phyloP scores from a whole-genome alignment of 257 asterid genomes.

The Solanum clarkiae region DNA sequence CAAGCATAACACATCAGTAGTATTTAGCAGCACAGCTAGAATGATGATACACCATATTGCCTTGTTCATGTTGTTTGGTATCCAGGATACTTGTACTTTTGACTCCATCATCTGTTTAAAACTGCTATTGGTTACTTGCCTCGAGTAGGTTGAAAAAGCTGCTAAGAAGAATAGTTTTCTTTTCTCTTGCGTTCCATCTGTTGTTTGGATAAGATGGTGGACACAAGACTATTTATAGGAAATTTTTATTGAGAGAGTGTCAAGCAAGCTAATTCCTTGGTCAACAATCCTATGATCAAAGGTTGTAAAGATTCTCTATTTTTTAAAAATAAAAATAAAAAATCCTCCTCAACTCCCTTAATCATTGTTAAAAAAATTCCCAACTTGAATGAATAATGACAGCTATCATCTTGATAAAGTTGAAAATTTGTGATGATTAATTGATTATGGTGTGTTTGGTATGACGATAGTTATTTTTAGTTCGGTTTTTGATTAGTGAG shows the following conservation, averaged over 20 bases:
- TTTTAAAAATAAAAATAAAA: not conserved
- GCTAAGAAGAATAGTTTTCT: not conserved
- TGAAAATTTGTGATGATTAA: not conserved
- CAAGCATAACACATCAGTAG: not conserved
- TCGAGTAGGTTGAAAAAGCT: not conserved
- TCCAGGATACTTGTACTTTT: not conserved
- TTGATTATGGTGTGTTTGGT: not conserved
- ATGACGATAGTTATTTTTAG: not conserved
- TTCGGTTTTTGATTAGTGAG: not conserved
- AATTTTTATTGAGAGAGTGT: not conserved
- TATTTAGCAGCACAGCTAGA: not conserved
- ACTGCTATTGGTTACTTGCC: not conserved
- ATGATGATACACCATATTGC: not conserved
- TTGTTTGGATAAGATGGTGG: not conserved
- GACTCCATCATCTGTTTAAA: not conserved
- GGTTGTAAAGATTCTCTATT: not conserved
- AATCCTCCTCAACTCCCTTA: not conserved
- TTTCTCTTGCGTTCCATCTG: not conserved
- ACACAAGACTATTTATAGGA: not conserved
- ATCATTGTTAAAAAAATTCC: not conserved
- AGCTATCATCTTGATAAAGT: not conserved
- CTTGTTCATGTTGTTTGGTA: not conserved
- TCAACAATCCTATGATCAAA: not conserved
- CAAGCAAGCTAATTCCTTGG: not conserved
- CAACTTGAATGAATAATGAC: not conserved